These are phyloP conservation scores for Colletotrichum sojae DNA, from an alignment of 2,329 filamentous ascomycete species.

Conservation along the genomic window DNA sequence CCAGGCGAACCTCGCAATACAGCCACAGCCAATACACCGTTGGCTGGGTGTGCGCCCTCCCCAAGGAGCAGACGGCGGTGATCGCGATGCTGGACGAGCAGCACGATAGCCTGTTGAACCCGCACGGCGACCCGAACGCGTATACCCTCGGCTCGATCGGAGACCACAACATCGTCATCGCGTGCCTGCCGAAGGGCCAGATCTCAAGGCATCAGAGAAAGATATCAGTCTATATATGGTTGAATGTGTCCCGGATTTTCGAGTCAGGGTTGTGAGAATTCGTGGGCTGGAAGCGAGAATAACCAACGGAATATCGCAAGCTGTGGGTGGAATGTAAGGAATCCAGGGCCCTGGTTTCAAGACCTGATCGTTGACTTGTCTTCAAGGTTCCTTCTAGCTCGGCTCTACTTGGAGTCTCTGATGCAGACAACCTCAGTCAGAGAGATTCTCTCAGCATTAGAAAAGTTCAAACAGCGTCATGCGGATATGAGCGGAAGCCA, in stretches of 20 bases:
- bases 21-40: constrained; percentile 41
- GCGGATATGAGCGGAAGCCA: constrained; percentile 49
- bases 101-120: constrained; percentile 37
- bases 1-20: no score
- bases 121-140: constrained; percentile 43
- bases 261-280: neutral
- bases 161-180: constrained; percentile 47
- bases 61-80: constrained; percentile 46
- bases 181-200: constrained; percentile 42
- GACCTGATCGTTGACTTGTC: constrained; percentile 11
- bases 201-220: constrained; percentile 37
- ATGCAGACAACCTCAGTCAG: constrained; percentile 44
- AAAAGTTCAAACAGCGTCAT: constrained; percentile 42
- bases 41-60: constrained; percentile 46
- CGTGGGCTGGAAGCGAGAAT: neutral
- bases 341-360: no score
- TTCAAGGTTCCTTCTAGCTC: constrained; percentile 35
- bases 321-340: constrained; percentile 43
- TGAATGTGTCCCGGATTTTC: constrained; percentile 7
- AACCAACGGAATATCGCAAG: neutral
- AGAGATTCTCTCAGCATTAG: constrained; percentile 50
- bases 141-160: constrained; percentile 47
- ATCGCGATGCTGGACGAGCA: constrained; percentile 45
- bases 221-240: constrained; percentile 41
- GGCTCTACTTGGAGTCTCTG: constrained; percentile 37